Conservation (phyloP, 2,329 filamentous ascomycete genomes). For the Colletotrichum sp. region DNA sequence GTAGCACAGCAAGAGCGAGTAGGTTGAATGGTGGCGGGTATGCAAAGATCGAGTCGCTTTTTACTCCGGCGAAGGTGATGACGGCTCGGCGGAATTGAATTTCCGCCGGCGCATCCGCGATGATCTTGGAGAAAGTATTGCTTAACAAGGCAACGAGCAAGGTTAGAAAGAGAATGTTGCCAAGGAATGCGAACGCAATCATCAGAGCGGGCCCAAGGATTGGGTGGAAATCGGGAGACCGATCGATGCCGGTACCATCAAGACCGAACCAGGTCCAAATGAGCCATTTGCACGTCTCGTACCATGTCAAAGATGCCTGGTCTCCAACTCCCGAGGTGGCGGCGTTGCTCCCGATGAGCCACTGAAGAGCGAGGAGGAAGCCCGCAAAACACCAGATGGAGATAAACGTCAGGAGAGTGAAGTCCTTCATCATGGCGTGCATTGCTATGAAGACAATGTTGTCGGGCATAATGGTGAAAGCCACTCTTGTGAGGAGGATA, state of each 20-base stretch:
- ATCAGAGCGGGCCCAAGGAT: slow-evolving; percentile 72
- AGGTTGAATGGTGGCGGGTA: slow-evolving; percentile 77
- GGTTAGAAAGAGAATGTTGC: slow-evolving; percentile 77
- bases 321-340: slow-evolving; percentile 25
- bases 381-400: slow-evolving; percentile 69
- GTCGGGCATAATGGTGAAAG: slow-evolving; percentile 76
- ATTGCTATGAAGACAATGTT: slow-evolving; percentile 79
- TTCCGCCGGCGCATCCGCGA: slow-evolving; percentile 71
- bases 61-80: slow-evolving; percentile 76
- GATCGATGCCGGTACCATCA: slow-evolving; percentile 63
- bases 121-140: slow-evolving; percentile 74
- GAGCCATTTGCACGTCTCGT: slow-evolving; percentile 76
- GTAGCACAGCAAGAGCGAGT: slow-evolving; percentile 66
- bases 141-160: slow-evolving; percentile 76
- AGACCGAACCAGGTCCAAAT: slow-evolving; percentile 82
- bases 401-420: slow-evolving; percentile 66
- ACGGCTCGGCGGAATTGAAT: slow-evolving; percentile 76
- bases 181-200: slow-evolving; percentile 75
- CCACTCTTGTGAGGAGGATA: slow-evolving; percentile 70
- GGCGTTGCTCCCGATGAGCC: slow-evolving; percentile 53
- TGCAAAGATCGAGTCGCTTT: slow-evolving; percentile 73
- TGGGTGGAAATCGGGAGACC: slow-evolving; percentile 64
- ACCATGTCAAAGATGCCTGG: slow-evolving; percentile 29
- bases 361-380: slow-evolving; percentile 72
- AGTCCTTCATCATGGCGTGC: slow-evolving; percentile 77